Percentiles rank a stretch among this genome's conserved stretches.
phyloP scores from a whole-genome alignment of 2,329 filamentous ascomycete species.

The Talaromyces sp. region DNA sequence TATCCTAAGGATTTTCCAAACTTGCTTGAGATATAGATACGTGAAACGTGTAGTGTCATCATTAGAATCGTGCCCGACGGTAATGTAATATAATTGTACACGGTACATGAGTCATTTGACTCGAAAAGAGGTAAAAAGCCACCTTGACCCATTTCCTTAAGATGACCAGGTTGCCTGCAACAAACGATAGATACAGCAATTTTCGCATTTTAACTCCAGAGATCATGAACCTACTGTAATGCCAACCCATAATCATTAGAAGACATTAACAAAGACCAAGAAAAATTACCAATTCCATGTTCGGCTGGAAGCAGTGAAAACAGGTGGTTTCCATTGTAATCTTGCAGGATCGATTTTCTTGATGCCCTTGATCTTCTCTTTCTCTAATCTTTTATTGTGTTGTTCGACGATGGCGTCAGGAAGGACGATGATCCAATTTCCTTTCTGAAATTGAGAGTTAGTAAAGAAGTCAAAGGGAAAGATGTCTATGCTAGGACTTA shows the following conservation, averaged over 20 bases:
- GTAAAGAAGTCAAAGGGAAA: not conserved
- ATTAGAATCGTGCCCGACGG: not conserved
- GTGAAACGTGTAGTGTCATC: not conserved
- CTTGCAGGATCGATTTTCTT: constrained; percentile 69
- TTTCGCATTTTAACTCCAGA: not conserved
- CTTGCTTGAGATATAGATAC: not conserved
- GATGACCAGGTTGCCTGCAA: not conserved
- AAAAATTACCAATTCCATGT: constrained; percentile 84
- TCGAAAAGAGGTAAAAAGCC: not conserved
- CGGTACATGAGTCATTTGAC: not conserved
- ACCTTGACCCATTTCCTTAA: not conserved
- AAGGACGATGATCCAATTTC: constrained; percentile 92
- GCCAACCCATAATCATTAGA: not conserved
- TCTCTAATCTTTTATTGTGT: constrained; percentile 69
- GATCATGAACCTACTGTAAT: not conserved
- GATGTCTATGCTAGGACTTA: constrained; percentile 32
- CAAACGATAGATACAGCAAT: not conserved
- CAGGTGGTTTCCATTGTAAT: constrained; percentile 93
- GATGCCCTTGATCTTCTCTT: constrained; percentile 74
- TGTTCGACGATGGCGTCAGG: constrained; percentile 74
- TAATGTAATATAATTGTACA: not conserved
- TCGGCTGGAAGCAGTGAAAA: constrained; percentile 82
- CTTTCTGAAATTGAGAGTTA: constrained; percentile 54
- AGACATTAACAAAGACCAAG: not conserved
- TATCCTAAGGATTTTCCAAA: not conserved